These are phyloP conservation scores for Monilinia laxa DNA, from an alignment of 2,329 filamentous ascomycete species.

Conservation along the genomic window DNA sequence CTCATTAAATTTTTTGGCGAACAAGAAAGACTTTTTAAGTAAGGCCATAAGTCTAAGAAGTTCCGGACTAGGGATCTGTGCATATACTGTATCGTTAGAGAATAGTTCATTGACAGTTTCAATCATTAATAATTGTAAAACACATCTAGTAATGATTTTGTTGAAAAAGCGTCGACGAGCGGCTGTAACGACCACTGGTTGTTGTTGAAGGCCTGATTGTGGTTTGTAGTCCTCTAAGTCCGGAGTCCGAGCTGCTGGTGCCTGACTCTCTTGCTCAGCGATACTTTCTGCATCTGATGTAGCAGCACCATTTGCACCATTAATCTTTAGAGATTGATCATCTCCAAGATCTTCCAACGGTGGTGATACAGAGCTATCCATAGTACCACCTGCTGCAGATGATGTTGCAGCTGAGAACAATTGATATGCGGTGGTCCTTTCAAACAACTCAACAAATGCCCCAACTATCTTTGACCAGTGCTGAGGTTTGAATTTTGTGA, in stretches of 20 bases:
- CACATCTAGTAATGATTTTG: conserved; percentile 97
- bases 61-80: conserved; percentile 85
- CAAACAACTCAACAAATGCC: conserved; percentile 93
- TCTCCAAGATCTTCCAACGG: conserved; percentile 36
- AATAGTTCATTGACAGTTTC: conserved; percentile 99
- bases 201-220: conserved; percentile 72
- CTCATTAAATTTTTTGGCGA: conserved; percentile 95
- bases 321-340: conserved; percentile 61
- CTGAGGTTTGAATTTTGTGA: conserved; percentile 79
- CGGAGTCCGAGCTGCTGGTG: conserved; percentile 31
- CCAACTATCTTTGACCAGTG: conserved; percentile 96
- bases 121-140: conserved; percentile 97
- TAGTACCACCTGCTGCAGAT: conserved; percentile 53
- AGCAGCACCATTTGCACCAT: conserved; percentile 49
- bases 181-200: conserved; percentile 87
- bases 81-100: conserved; percentile 93
- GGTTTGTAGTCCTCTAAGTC: conserved; percentile 79
- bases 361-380: conserved; percentile 47
- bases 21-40: conserved; percentile 93
- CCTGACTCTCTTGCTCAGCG: conserved; percentile 38
- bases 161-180: conserved; percentile 96
- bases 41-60: conserved; percentile 90
- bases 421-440: conserved; percentile 89
- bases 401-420: conserved; percentile 80
- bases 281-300: conserved; percentile 38